Evolutionary conservation across 495 filamentous ascomycete species (phyloP).

Genomic region (Aspergillus ellipticus): DNA sequence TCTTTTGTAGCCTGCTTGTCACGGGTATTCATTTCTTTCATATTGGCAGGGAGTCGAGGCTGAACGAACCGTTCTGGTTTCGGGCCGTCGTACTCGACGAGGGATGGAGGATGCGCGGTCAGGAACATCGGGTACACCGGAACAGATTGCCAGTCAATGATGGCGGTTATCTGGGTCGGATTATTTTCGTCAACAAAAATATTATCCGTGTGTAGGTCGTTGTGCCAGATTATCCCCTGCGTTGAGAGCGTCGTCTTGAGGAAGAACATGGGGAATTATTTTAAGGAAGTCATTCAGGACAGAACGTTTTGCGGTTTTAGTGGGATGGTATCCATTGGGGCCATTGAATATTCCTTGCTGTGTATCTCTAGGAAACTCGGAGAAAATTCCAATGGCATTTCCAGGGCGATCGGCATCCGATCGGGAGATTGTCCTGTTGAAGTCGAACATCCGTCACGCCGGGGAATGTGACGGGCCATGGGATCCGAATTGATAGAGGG

Average conservation of each 20-base stretch:
- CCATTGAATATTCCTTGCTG: slow-evolving; percentile 10
- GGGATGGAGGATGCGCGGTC: slow-evolving; percentile 6
- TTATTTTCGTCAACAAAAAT: slow-evolving; percentile 13
- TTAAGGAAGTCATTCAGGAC: slow-evolving; percentile 12
- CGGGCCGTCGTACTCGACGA: slow-evolving; percentile 14
- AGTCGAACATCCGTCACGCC: too few species aligned
- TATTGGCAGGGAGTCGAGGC: slow-evolving; percentile 1
- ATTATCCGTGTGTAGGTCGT: slow-evolving; percentile 16
- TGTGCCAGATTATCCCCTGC: slow-evolving; percentile 17
- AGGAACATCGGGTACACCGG: slow-evolving; percentile 14
- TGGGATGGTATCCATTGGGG: slow-evolving; percentile 4
- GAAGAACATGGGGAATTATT: slow-evolving; percentile 5
- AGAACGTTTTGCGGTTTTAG: slow-evolving; percentile 10
- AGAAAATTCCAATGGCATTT: too few species aligned
- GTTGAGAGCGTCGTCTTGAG: slow-evolving; percentile 4
- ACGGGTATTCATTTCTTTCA: slow-evolving; percentile 1
- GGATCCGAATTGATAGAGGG: too few species aligned
- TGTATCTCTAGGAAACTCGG: slow-evolving; percentile 1
- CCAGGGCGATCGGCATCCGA: too few species aligned
- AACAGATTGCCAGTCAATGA: slow-evolving; percentile 19
- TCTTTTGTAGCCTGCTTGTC: slow-evolving; percentile 5
- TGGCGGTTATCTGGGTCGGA: slow-evolving; percentile 8
- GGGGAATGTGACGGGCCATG: too few species aligned
- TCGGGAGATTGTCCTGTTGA: too few species aligned
- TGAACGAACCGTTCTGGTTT: slow-evolving; percentile 2